A percentile compares a stretch with the other conserved stretches of the same genome.
phyloP scores from a whole-genome alignment of 176 grass and related monocot species.

The Oryza coarctata region DNA sequence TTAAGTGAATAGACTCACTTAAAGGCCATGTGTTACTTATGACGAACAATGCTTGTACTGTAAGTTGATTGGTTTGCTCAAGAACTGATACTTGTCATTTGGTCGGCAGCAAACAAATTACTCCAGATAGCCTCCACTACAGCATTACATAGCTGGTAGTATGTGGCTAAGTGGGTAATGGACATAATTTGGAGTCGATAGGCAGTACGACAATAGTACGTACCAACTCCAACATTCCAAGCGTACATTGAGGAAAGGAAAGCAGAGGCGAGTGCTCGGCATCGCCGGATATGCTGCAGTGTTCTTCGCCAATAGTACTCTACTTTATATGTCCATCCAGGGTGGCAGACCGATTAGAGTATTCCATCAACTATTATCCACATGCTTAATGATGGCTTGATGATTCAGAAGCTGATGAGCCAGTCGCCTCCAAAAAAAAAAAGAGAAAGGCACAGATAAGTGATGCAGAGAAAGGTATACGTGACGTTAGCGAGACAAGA shows the following conservation, averaged over 20 bases:
- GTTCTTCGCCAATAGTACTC: slow-evolving; percentile 20
- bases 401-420: slow-evolving; percentile 5
- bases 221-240: slow-evolving; percentile 25
- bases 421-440: neutral
- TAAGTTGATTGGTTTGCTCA: neutral
- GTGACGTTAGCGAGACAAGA: neutral
- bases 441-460: neutral
- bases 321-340: slow-evolving; percentile 20
- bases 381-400: neutral
- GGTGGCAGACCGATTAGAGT: neutral
- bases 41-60: neutral
- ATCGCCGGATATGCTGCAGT: slow-evolving; percentile 42
- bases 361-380: neutral
- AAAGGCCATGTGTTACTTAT: neutral
- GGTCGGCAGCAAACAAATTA: slow-evolving; percentile 14
- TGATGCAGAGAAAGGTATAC: neutral
- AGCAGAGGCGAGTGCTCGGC: neutral
- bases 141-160: neutral
- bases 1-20: too few relatives aligned
- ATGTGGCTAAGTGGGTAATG: neutral
- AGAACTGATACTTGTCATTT: neutral
- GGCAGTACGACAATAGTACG: neutral
- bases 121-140: neutral
- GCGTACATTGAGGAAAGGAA: neutral
- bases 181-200: neutral